phyloP scores from a whole-genome alignment of 257 asterid species.

The Apocynum venetum region DNA sequence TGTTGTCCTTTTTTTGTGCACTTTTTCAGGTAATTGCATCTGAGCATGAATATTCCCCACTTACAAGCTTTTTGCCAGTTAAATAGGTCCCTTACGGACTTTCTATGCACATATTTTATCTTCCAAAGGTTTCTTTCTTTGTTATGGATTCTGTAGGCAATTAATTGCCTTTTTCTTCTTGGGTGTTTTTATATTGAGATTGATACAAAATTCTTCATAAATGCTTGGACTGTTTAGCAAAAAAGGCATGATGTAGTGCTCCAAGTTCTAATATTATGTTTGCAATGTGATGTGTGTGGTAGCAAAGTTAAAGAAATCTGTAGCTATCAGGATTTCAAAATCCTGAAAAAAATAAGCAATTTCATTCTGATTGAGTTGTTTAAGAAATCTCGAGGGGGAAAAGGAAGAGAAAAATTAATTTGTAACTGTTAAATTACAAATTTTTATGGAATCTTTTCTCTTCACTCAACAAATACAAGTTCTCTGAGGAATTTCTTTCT shows the following conservation, averaged over 20 bases:
- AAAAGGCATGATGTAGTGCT: background rate
- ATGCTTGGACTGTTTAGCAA: background rate
- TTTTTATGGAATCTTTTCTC: background rate
- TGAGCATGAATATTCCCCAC: background rate
- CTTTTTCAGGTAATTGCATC: background rate
- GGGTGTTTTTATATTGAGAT: background rate
- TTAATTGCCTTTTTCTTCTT: background rate
- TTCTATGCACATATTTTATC: background rate
- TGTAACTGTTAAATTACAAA: background rate
- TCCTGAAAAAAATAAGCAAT: background rate
- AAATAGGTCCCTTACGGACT: background rate
- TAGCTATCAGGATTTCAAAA: background rate
- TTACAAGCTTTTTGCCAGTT: background rate
- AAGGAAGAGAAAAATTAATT: background rate
- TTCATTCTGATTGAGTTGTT: background rate
- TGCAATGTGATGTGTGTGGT: background rate
- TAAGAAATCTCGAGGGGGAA: background rate
- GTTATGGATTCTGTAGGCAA: background rate
- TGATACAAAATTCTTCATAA: background rate
- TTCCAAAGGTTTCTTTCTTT: background rate
- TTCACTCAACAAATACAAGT: background rate
- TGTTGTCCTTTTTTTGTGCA: background rate
- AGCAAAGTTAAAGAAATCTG: background rate
- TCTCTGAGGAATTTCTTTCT: background rate
- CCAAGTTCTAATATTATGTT: background rate